Base-by-base conservation (phyloP, 768 basidiomycete genomes). In the Tremella yokohamensis region DNA sequence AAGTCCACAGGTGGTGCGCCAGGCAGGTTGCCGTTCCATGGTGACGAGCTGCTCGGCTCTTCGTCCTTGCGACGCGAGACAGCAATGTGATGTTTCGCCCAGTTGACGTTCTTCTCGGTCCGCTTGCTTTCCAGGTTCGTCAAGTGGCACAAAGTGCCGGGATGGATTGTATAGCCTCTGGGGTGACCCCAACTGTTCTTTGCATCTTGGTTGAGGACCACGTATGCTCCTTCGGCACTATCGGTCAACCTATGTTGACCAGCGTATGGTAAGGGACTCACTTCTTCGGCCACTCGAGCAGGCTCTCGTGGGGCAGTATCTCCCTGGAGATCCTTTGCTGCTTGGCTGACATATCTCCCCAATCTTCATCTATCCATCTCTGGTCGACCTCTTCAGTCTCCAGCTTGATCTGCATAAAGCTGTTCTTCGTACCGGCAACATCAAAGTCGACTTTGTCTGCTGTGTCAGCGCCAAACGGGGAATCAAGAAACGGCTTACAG, bases 21-120 rank as follows among this genome's bases (percentile, higher is more conserved):
- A 1, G 85, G 84, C 3, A 86, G 72, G 67, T 87, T 81, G 54
- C 83, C 77, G 70, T 85, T 86, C 84, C 85, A 87, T 75, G 81
- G 80, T 40, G 78, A 79, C 57, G 82, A 83, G 13, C 82, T 83
- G 0, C 78, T 76, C 2, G 82, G 84, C 72, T 87, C 85, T 1
- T 80, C 81, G 18, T 86, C 85, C 71, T 87, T 84, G 37, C 82
- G 79, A n/a, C 56, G 57, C 16, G 83, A 82, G 12, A 85, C 81
- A 1, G 83, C 83, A 3, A 85, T 73, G 67, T 84, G 83, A 68
- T 85, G 83, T 34, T 83, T 80, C 2, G 84, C 85, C 83, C 84
- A 87, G 64, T 86, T 83, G 2, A 82, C 84, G 52, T 85, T 86
- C 34, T 84, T 81, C 49, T 82, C 72, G 8, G 84, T 77, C 1